phyloP scores from a whole-genome alignment of 192 early-diverging fungal species.

The Backusella tuberculispora region DNA sequence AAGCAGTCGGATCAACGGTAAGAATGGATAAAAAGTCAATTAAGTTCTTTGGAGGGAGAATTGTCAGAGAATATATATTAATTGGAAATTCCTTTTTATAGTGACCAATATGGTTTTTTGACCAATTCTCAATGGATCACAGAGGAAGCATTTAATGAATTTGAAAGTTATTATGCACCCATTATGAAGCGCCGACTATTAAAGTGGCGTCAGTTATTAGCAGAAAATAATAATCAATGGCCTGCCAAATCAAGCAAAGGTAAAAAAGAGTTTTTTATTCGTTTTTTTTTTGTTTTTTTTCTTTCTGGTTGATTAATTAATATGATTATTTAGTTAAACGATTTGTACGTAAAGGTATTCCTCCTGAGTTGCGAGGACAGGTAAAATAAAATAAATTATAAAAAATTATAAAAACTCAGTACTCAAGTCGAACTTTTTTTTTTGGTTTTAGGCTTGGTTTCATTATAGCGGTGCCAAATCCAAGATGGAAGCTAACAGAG shows the following conservation, averaged over 20 bases:
- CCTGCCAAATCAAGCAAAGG: constrained; percentile 56
- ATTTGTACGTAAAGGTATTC: constrained; percentile 81
- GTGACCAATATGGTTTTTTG: constrained; percentile 67
- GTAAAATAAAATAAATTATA: neutral
- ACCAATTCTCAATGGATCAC: constrained; percentile 58
- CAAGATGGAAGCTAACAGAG: constrained; percentile 46
- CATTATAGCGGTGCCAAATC: constrained; percentile 72
- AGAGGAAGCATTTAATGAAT: constrained; percentile 52
- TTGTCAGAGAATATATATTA: neutral
- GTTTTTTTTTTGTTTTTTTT: constrained; percentile 1
- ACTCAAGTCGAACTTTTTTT: neutral
- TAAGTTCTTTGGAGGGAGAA: neutral
- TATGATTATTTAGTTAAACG: constrained; percentile 59
- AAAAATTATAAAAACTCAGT: neutral
- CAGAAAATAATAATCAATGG: constrained; percentile 52
- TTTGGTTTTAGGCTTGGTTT: constrained; percentile 58
- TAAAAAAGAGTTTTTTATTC: constrained; percentile 12
- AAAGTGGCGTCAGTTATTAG: constrained; percentile 59
- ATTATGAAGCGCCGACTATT: constrained; percentile 53
- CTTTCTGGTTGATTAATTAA: neutral
- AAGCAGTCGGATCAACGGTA: constrained; percentile 21
- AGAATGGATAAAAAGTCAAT: neutral
- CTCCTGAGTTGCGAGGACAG: constrained; percentile 62
- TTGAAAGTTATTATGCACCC: constrained; percentile 56
- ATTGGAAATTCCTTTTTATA: constrained; percentile 23